Evolutionary conservation across 805 yeast genomes (phyloP).

Genomic region (Lipomyces yamadae): DNA sequence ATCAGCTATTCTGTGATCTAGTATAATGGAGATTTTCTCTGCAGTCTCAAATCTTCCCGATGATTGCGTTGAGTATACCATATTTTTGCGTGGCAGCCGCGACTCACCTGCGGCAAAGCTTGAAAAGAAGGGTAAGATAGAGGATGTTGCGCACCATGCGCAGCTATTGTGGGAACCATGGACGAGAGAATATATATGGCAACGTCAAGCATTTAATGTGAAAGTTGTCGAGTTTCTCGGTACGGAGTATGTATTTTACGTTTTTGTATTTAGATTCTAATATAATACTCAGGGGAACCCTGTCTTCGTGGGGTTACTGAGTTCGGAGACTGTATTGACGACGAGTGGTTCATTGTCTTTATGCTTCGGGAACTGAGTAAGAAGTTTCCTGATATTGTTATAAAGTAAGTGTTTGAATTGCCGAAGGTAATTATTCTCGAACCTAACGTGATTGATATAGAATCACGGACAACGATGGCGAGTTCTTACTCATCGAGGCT

Average conservation of each 20-base stretch:
- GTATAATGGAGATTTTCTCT: conserved; percentile 25
- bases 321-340: conserved; percentile 44
- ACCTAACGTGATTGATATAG: conserved; percentile 3
- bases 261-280: background rate
- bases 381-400: conserved; percentile 27
- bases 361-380: conserved; percentile 38
- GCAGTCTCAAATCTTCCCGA: conserved; percentile 25
- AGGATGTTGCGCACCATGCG: conserved; percentile 5
- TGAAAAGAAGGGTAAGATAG: conserved; percentile 1
- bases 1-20: background rate
- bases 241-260: background rate
- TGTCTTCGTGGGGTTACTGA: conserved; percentile 40
- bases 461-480: conserved; percentile 59
- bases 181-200: conserved; percentile 40
- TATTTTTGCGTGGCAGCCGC: conserved; percentile 17
- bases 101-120: background rate
- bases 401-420: conserved; percentile 27
- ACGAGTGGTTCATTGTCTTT: conserved; percentile 44
- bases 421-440: background rate
- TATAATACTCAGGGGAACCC: conserved; percentile 22
- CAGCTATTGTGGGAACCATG: conserved; percentile 19
- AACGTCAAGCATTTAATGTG: conserved; percentile 38
- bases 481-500: conserved; percentile 58
- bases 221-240: conserved; percentile 17
- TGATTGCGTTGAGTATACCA: conserved; percentile 25